Evolutionary conservation across 345 rosid species (phyloP).

Genomic region (Balakata baccata): DNA sequence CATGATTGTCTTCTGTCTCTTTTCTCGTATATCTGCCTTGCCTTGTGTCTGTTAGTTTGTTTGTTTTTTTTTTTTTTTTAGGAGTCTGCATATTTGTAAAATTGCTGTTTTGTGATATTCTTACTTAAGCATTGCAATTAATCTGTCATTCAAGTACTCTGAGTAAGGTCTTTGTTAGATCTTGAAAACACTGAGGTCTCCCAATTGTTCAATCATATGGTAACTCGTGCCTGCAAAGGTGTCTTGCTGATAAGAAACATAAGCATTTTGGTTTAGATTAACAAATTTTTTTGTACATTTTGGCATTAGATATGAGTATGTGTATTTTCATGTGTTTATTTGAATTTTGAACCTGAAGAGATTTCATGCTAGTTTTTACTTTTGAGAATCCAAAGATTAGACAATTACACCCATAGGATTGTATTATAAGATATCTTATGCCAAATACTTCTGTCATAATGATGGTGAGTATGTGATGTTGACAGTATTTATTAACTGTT

Average conservation of each 20-base stretch:
- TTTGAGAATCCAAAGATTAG: background rate
- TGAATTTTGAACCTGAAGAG: background rate
- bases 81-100: background rate
- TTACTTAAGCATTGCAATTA: background rate
- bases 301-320: background rate
- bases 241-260: background rate
- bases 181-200: background rate
- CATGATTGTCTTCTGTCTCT: background rate
- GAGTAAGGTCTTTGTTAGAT: background rate
- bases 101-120: background rate
- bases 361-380: background rate
- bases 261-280: background rate
- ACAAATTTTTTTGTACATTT: background rate
- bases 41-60: too few relatives aligned
- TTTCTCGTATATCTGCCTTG: background rate
- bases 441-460: background rate
- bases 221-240: background rate
- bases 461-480: background rate
- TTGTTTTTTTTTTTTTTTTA: background rate
- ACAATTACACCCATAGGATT: background rate
- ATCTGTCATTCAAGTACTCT: background rate
- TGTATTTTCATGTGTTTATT: background rate
- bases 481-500: background rate
- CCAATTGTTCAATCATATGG: background rate
- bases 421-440: background rate